These are phyloP conservation scores for Triticum turgidum DNA, from an alignment of 176 grass and related monocot species.

Conservation along the genomic window DNA sequence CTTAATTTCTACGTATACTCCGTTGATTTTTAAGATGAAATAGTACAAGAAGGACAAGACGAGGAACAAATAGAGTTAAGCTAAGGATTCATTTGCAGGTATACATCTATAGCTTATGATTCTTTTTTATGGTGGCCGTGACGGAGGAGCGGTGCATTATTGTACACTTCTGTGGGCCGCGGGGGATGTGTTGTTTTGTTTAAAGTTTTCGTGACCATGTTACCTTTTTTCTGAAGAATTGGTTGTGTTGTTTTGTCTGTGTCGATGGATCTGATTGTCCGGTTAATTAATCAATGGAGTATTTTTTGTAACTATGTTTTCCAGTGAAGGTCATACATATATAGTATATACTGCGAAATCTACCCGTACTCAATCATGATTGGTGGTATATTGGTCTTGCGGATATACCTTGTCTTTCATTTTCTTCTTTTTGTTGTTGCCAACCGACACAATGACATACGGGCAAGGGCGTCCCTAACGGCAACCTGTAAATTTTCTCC, in stretches of 20 bases:
- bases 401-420: too few relatives aligned
- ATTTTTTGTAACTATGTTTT: neutral
- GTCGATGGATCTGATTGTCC: neutral
- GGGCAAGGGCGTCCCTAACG: too few relatives aligned
- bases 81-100: slow-evolving; percentile 24
- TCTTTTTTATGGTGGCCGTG: slow-evolving; percentile 5
- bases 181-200: neutral
- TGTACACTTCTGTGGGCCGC: neutral
- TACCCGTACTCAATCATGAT: neutral
- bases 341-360: neutral
- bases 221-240: neutral
- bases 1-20: neutral
- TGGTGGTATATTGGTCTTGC: neutral
- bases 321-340: neutral
- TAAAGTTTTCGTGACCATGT: neutral
- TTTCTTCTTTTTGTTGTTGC: too few relatives aligned
- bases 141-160: neutral
- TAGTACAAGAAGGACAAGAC: neutral
- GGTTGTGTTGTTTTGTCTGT: neutral
- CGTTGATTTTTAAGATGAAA: slow-evolving; percentile 14
- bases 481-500: too few relatives aligned
- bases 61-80: neutral
- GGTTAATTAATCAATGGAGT: neutral
- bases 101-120: slow-evolving; percentile 28
- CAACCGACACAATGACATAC: too few relatives aligned